Base-by-base conservation (phyloP, 176 grass and related monocot species). In the Oryza meridionalis region DNA sequence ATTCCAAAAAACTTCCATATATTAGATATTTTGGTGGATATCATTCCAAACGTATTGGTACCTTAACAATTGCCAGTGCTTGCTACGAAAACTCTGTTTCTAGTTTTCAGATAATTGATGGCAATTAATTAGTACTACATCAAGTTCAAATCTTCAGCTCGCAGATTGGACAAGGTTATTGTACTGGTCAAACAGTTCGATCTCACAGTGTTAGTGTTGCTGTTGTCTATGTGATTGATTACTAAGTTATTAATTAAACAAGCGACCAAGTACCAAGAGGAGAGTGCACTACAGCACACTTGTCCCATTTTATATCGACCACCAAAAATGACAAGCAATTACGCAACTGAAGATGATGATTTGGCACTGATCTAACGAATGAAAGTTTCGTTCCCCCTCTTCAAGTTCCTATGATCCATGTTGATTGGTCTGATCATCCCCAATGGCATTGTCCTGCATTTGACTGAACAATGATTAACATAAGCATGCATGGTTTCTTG, bases 201-300 rank as follows among this genome's bases (percentile, higher is more conserved):
- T 62, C 25, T 40, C 24, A 7, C 43, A 64, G 82, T 19, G 53
- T 17, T 65, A 51, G 77, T 19, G 19, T 17, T 65, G 79, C 35
- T 51, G 74, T 37, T 35, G 79, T 79, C 73, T 17, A 46, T 49
- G 46, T 44, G 75, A 61, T 84, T 50, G 16, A 64, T 43, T 43
- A 43, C 38, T 40, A 40, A 40, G 7, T 40, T 37, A 42, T 77
- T 86, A 42, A 83, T 84, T 74, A 84, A 87, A 79, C 64, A 37
- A 49, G 24, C 75, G 50, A 74, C 76, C 89, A 80, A 87, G 88
- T 90, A 87, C 89, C 80, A 83, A 90, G 79, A 76, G 51, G 72
- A 31, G 25, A 69, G 70, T 35, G 35, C 72, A 75, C 35, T 45
- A 49, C 51, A 88, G 35, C 64, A 63, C 10, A 49, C 43, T 2